Conservation (phyloP, 2,329 filamentous ascomycete genomes). For the Pezicula radicicola region DNA sequence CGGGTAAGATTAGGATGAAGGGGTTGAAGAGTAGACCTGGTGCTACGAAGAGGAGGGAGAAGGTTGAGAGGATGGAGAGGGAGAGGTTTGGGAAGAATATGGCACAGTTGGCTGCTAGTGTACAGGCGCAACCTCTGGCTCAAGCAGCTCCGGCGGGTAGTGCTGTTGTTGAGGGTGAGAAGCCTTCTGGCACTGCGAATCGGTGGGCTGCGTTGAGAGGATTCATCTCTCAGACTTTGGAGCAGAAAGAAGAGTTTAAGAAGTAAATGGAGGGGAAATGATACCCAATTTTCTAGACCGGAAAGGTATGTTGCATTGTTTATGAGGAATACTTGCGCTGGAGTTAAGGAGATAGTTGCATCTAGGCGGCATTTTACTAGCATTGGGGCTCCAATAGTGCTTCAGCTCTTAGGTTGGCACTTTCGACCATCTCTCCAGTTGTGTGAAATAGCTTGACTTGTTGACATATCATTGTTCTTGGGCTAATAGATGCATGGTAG, state of each 20-base stretch:
- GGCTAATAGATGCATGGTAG: too few relatives aligned
- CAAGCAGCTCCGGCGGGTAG: slow-evolving; percentile 2
- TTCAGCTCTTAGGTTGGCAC: too few relatives aligned
- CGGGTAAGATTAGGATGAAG: slow-evolving; percentile 68
- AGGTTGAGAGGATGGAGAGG: slow-evolving; percentile 75
- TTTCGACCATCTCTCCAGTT: too few relatives aligned
- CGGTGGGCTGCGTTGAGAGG: slow-evolving; percentile 79
- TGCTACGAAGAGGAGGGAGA: slow-evolving; percentile 79
- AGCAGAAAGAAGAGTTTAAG: slow-evolving; percentile 76
- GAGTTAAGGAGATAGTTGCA: neutral
- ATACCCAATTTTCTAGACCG: neutral
- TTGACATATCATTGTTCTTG: too few relatives aligned
- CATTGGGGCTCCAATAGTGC: neutral
- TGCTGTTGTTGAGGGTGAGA: slow-evolving; percentile 3
- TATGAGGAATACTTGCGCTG: too few relatives aligned
- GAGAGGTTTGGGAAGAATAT: slow-evolving; percentile 81
- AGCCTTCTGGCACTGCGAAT: slow-evolving; percentile 42
- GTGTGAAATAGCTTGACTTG: too few relatives aligned
- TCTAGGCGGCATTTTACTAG: neutral
- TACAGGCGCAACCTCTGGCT: slow-evolving; percentile 11
- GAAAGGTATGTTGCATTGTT: neutral
- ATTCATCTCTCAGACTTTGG: slow-evolving; percentile 85
- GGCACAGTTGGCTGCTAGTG: slow-evolving; percentile 56
- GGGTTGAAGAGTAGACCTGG: slow-evolving; percentile 74
- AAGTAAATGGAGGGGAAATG: slow-evolving; percentile 11